Percentiles rank a stretch among this genome's conserved stretches.
phyloP scores from a whole-genome alignment of 1,284 basidiomycete genomes.

The Tremellales sp. region DNA sequence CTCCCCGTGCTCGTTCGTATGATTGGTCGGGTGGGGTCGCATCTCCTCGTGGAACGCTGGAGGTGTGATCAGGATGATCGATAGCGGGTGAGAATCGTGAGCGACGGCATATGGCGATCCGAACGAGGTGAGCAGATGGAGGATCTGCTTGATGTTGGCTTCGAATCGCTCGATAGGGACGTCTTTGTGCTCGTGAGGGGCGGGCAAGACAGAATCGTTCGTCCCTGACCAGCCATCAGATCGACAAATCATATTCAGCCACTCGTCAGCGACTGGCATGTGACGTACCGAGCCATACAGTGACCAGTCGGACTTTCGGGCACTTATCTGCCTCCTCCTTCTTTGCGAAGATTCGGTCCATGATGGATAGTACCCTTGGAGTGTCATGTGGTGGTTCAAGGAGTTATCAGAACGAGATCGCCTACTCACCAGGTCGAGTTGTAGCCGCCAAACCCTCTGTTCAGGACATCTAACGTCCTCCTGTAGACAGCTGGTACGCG shows the following conservation, averaged over 20 bases:
- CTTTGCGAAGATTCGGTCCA: slow-evolving; percentile 31
- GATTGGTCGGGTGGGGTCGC: slow-evolving; percentile 47
- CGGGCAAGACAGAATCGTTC: slow-evolving; percentile 21
- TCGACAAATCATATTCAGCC: neutral
- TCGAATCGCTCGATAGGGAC: slow-evolving; percentile 21
- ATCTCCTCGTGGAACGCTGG: slow-evolving; percentile 68
- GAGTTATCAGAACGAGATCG: neutral
- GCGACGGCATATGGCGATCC: slow-evolving; percentile 1
- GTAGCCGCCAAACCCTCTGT: slow-evolving; percentile 37
- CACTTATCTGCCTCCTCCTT: slow-evolving; percentile 15
- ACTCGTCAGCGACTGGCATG: neutral
- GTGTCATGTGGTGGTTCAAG: neutral
- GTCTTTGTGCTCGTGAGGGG: slow-evolving; percentile 9
- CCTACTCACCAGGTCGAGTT: slow-evolving; percentile 28
- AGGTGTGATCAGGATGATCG: slow-evolving; percentile 72
- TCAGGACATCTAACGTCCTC: slow-evolving; percentile 33
- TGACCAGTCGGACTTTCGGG: slow-evolving; percentile 29
- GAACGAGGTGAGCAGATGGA: slow-evolving; percentile 16
- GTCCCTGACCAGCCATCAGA: slow-evolving; percentile 14
- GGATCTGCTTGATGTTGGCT: slow-evolving; percentile 18
- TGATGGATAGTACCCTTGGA: slow-evolving; percentile 14
- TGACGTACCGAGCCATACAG: slow-evolving; percentile 37
- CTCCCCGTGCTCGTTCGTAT: slow-evolving; percentile 58
- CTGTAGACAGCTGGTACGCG: slow-evolving; percentile 28
- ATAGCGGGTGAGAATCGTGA: slow-evolving; percentile 12